Percentiles rank a stretch among this genome's conserved stretches.
phyloP scores from a whole-genome alignment of 208 protist species.

The Trypanosoma platydactyli region DNA sequence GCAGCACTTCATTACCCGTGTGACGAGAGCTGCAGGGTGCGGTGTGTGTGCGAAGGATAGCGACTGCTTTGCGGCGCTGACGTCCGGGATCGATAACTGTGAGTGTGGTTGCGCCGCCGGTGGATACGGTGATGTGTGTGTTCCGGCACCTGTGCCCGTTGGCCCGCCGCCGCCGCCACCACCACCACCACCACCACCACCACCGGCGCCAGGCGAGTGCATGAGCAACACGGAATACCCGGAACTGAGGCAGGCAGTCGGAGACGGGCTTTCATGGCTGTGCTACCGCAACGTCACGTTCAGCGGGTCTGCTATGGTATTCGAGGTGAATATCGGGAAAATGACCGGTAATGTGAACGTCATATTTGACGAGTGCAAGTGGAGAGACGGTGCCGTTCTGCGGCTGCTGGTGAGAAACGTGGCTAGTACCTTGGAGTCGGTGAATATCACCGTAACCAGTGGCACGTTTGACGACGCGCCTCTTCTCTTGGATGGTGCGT shows the following conservation, averaged over 20 bases:
- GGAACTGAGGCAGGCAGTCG: constrained; percentile 1
- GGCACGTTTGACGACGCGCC: constrained; percentile 16
- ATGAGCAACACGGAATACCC: constrained; percentile 12
- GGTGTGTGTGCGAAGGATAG: background rate
- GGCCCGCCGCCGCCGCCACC: background rate
- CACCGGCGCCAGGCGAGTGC: constrained; percentile 7
- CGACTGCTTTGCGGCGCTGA: constrained; percentile 12
- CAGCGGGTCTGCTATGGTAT: background rate
- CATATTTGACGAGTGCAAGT: constrained; percentile 15
- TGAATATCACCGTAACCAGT: constrained; percentile 3
- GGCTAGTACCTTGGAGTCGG: background rate
- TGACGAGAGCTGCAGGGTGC: constrained; percentile 10
- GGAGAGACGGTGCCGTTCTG: constrained; percentile 5
- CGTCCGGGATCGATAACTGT: constrained; percentile 2
- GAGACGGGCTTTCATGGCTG: constrained; percentile 10
- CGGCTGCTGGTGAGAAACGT: background rate
- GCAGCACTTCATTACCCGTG: background rate
- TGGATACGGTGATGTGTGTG: constrained; percentile 12
- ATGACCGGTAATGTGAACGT: constrained; percentile 15
- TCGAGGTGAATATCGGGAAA: constrained; percentile 6
- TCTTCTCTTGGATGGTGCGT: constrained; percentile 2
- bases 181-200: background rate
- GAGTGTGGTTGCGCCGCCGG: constrained; percentile 5
- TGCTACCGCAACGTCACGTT: constrained; percentile 23
- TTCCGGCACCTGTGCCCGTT: too few species aligned